Conservation (phyloP, 257 asterid genomes). For the Nicotiana noctiflora region DNA sequence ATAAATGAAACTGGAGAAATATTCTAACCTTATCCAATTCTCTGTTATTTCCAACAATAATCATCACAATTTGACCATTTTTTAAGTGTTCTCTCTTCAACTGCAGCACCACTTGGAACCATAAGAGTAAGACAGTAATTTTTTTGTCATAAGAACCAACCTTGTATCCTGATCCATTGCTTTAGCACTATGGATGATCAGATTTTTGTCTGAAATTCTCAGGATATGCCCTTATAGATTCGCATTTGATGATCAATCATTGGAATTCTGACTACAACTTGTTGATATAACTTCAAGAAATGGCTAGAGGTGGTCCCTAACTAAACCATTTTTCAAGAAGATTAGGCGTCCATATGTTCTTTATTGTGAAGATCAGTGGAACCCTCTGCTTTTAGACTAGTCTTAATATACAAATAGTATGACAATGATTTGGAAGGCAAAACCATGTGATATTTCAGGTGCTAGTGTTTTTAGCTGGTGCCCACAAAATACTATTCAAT, state of each 20-base stretch:
- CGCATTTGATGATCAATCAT: background rate
- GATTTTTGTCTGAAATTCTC: background rate
- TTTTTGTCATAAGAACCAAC: background rate
- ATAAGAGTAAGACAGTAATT: background rate
- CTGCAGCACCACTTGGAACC: background rate
- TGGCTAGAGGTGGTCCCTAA: background rate
- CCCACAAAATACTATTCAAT: background rate
- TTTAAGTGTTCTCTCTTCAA: background rate
- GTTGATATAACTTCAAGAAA: background rate
- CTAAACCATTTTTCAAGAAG: background rate
- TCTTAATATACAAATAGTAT: background rate
- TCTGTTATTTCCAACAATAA: background rate
- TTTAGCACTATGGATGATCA: background rate
- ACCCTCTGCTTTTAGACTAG: background rate
- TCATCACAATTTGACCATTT: background rate
- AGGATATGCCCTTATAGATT: background rate
- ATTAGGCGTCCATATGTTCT: background rate
- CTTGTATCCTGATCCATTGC: background rate
- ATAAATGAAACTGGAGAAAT: no score
- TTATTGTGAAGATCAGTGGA: background rate
- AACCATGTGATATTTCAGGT: slow-evolving; percentile 6
- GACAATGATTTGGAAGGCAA: slow-evolving; percentile 1
- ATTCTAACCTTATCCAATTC: background rate
- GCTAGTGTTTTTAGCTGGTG: background rate
- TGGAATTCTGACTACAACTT: background rate